Conservation (phyloP, 2,329 filamentous ascomycete genomes). For the Alternaria sp. region DNA sequence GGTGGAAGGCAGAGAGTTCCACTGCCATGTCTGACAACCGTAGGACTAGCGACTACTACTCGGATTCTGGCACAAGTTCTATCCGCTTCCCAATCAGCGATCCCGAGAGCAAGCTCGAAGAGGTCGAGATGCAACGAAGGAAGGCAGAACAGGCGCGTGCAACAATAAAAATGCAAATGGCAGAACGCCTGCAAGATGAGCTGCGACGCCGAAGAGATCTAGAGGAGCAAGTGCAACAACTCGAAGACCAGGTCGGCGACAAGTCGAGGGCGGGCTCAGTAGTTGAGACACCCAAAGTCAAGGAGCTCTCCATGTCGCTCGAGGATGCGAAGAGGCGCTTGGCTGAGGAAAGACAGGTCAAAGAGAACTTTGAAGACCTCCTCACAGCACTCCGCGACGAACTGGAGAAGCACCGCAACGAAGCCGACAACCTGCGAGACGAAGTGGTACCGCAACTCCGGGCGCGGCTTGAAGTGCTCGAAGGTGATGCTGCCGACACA, state of each 20-base stretch:
- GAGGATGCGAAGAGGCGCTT: constrained; percentile 84
- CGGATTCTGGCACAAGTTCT: constrained; percentile 90
- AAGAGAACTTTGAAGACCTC: constrained; percentile 93
- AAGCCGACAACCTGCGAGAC: constrained; percentile 89
- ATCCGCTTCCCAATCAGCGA: constrained; percentile 74
- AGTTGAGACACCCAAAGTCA: constrained; percentile 61
- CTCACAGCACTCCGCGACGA: constrained; percentile 83
- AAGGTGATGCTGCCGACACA: constrained; percentile 73
- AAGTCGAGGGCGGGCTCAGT: constrained; percentile 33
- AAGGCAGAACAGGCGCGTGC: constrained; percentile 91
- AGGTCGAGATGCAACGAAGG: constrained; percentile 82
- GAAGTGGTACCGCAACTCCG: constrained; percentile 82
- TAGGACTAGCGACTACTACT: constrained; percentile 96
- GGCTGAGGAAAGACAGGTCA: constrained; percentile 82
- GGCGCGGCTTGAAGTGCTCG: constrained; percentile 77
- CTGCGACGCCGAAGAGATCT: constrained; percentile 74
- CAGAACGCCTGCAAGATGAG: constrained; percentile 86
- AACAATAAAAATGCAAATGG: constrained; percentile 81
- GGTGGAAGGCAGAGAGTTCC: constrained; percentile 77
- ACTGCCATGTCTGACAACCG: constrained; percentile 66
- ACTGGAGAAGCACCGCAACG: constrained; percentile 80
- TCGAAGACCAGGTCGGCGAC: constrained; percentile 73
- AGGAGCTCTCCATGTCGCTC: constrained; percentile 78
- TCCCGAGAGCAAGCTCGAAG: constrained; percentile 63
- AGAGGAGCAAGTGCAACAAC: constrained; percentile 81